phyloP scores from a whole-genome alignment of 352 stramenopile genomes.

The Phytophthora quininea region DNA sequence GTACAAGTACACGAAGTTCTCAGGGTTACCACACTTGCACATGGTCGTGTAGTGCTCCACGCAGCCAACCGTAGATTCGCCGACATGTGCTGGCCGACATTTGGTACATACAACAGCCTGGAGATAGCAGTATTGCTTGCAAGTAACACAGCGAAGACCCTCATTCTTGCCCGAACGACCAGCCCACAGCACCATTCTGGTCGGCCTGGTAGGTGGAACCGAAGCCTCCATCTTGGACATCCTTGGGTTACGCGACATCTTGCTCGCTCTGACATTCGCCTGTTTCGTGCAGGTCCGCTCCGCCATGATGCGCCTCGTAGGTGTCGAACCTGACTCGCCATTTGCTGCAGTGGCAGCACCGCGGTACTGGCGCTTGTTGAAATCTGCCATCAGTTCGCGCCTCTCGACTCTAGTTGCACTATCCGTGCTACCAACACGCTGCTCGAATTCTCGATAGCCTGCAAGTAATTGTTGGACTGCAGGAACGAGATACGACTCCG shows the following conservation, averaged over 20 bases:
- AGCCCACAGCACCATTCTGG: constrained; percentile 83
- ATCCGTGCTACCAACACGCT: constrained; percentile 26
- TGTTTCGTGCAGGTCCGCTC: constrained; percentile 33
- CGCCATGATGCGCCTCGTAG: constrained; percentile 40
- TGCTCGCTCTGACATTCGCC: constrained; percentile 13
- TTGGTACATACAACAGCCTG: constrained; percentile 82
- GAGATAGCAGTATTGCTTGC: constrained; percentile 89
- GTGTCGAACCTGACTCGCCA: constrained; percentile 26
- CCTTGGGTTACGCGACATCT: constrained; percentile 22
- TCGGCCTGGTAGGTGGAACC: constrained; percentile 43
- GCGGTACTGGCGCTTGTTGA: constrained; percentile 40
- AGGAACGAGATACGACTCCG: constrained; percentile 60
- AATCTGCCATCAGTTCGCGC: constrained; percentile 62
- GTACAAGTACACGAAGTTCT: constrained; percentile 69
- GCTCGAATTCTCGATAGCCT: constrained; percentile 63
- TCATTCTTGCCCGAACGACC: constrained; percentile 79
- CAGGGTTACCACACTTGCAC: constrained; percentile 71
- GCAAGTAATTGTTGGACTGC: constrained; percentile 68
- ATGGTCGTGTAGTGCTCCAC: constrained; percentile 76
- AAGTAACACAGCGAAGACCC: constrained; percentile 72
- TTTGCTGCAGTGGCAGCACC: constrained; percentile 4
- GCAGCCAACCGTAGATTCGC: constrained; percentile 57
- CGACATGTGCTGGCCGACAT: constrained; percentile 54
- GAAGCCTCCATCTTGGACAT: constrained; percentile 32
- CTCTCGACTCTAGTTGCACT: constrained; percentile 35